These are phyloP conservation scores for Wickerhamiella kurtzmanii DNA, from an alignment of 805 yeast genomes.

Conservation along the genomic window DNA sequence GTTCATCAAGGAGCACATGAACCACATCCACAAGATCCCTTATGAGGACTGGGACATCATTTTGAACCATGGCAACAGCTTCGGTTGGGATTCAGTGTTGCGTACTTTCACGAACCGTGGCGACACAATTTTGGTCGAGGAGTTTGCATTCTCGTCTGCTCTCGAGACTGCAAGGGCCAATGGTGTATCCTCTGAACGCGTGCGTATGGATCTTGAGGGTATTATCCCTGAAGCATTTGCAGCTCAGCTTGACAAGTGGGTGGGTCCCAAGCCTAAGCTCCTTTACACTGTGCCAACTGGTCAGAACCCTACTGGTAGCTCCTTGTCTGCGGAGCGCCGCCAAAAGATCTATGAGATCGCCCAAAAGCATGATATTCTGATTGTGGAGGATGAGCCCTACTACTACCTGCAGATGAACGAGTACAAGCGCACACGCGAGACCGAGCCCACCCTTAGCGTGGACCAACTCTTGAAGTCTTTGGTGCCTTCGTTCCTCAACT, in stretches of 20 bases:
- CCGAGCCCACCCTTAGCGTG: slow-evolving; percentile 24
- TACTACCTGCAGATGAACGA: slow-evolving; percentile 88
- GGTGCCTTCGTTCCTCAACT: slow-evolving; percentile 59
- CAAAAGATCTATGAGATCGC: slow-evolving; percentile 61
- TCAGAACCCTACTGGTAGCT: slow-evolving; percentile 95
- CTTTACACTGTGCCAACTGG: slow-evolving; percentile 91
- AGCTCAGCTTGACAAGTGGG: slow-evolving; percentile 45
- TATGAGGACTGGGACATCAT: slow-evolving; percentile 63
- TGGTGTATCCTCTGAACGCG: slow-evolving; percentile 56
- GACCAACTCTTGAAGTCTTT: slow-evolving; percentile 43
- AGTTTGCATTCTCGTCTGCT: slow-evolving; percentile 71
- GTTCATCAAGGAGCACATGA: slow-evolving; percentile 58
- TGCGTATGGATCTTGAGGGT: slow-evolving; percentile 68
- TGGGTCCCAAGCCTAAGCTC: slow-evolving; percentile 55
- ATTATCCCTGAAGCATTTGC: slow-evolving; percentile 60
- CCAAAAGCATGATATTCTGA: slow-evolving; percentile 70
- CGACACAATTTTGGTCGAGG: slow-evolving; percentile 74
- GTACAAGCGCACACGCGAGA: slow-evolving; percentile 32
- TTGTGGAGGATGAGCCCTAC: slow-evolving; percentile 95
- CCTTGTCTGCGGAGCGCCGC: slow-evolving; percentile 66
- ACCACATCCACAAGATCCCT: slow-evolving; percentile 31
- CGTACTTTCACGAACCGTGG: slow-evolving; percentile 67
- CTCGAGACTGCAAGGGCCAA: slow-evolving; percentile 66
- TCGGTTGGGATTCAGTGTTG: slow-evolving; percentile 70
- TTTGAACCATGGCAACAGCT: slow-evolving; percentile 76